phyloP scores from a whole-genome alignment of 202 grass and related monocot species.

The Schoenoplectus triqueter region DNA sequence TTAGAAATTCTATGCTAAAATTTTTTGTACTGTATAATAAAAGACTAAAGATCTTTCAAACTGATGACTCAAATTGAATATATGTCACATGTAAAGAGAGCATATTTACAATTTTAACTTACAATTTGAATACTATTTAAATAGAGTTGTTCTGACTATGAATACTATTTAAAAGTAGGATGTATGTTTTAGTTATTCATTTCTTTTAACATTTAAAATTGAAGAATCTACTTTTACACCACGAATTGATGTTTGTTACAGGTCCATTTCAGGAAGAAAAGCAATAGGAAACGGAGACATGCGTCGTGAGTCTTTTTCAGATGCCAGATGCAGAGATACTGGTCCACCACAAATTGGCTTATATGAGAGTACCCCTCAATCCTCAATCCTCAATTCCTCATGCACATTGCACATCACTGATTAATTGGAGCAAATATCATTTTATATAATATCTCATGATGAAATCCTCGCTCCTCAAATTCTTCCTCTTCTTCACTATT shows the following conservation, averaged over 20 bases:
- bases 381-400: not conserved
- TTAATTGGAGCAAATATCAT: conserved; percentile 3
- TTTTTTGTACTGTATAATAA: too few relatives aligned
- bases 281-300: not conserved
- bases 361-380: not conserved
- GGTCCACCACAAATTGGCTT: not conserved
- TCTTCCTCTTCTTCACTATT: conserved; percentile 31
- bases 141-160: too few relatives aligned
- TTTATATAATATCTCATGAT: conserved; percentile 15
- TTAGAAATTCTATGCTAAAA: too few relatives aligned
- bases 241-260: not conserved
- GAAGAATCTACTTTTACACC: not conserved
- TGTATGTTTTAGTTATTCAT: too few relatives aligned
- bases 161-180: too few relatives aligned
- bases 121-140: too few relatives aligned
- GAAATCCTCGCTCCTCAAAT: conserved; percentile 33
- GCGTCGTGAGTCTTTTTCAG: conserved; percentile 7
- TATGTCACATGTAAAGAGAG: too few relatives aligned
- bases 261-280: not conserved
- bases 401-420: conserved; percentile 28
- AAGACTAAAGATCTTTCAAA: too few relatives aligned
- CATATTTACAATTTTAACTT: too few relatives aligned
- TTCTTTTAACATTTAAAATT: too few relatives aligned
- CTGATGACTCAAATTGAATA: too few relatives aligned
- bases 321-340: not conserved